phyloP scores from a whole-genome alignment of 1,139 yeast species.

The Suhomyces yuchorum region DNA sequence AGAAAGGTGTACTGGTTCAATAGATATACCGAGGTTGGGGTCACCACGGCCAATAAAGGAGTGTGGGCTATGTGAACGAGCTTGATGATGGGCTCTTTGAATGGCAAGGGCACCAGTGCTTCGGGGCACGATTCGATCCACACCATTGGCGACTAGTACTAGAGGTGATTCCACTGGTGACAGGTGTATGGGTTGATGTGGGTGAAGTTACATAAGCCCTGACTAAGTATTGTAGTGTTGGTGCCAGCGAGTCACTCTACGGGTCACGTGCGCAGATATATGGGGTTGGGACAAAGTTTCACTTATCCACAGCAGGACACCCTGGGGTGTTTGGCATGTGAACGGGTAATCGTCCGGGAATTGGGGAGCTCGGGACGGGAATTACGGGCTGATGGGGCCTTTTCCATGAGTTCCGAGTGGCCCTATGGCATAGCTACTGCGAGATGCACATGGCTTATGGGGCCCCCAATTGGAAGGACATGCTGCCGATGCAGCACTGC shows the following conservation, averaged over 20 bases:
- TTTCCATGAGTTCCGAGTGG: no score
- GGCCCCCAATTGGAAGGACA: no score
- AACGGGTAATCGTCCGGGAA: no score
- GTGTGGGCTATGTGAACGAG: conserved; percentile 37
- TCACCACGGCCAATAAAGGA: conserved; percentile 36
- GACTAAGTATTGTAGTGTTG: background rate
- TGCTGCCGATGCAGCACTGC: no score
- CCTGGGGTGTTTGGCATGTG: no score
- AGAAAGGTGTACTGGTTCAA: conserved; percentile 36
- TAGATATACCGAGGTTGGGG: conserved; percentile 30
- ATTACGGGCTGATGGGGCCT: no score
- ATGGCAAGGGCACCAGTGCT: conserved; percentile 31
- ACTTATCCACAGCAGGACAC: no score
- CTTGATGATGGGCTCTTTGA: conserved; percentile 27
- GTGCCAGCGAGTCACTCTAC: background rate
- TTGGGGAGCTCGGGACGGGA: no score
- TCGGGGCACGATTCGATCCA: conserved; percentile 43
- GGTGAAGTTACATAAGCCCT: background rate
- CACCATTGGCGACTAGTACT: conserved; percentile 27
- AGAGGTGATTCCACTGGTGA: background rate
- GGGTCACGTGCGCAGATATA: background rate
- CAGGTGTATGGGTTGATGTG: background rate
- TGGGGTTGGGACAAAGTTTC: no score
- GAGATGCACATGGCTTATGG: no score
- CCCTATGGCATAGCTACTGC: no score